Evolutionary conservation across 331 rosid genomes (phyloP), one percentile per base, ranked within the genome.

Genomic region (Malus hybrid): DNA sequence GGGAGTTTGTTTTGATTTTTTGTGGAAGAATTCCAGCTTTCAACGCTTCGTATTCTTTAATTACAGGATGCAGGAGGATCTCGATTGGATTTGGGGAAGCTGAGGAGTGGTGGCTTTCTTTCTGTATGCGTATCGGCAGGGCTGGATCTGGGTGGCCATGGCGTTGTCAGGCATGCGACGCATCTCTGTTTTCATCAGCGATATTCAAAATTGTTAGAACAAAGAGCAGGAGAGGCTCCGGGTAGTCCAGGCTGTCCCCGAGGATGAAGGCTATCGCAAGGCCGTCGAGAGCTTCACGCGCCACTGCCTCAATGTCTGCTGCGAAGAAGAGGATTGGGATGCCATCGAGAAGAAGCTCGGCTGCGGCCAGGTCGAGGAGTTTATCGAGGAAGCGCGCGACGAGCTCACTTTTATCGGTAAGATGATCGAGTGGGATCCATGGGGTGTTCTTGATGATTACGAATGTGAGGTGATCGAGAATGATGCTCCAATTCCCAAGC

Each of bases 131-230:
- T 73, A 46, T 32, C 42, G 60, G 63, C 36, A 48, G 63, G 54
- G 27, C 76, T 67, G 78, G 94, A 89, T 91, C 93, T 86, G 82
- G 79, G 64, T 65, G 79, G 83, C 66, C 84, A 94, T 94, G 99
- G 96, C 99, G 77, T 87, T 89, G 91, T 92, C 96, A 52, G 97
- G 97, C 80, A 94, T 94, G 99, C 78, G 99, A 84, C 97, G 99
- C 36, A 93, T 94, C 79, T 92, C 99, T 76, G 99, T 94, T 22
- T 94, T 94, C 74, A 94, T 94, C 76, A 94, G 99, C 85, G 99
- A 94, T 82, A 50, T 94, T 61, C 99, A 97, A 46, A 94, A 91
- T 88, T 94, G 97, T 80, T 97, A 79, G 85, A 94, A 94, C 83
- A 94, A 94, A 83, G 99, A 94, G 82, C 97, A 87, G 73, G 99